phyloP scores from a whole-genome alignment of 805 yeast species.

The Allodekkera sacchari region DNA sequence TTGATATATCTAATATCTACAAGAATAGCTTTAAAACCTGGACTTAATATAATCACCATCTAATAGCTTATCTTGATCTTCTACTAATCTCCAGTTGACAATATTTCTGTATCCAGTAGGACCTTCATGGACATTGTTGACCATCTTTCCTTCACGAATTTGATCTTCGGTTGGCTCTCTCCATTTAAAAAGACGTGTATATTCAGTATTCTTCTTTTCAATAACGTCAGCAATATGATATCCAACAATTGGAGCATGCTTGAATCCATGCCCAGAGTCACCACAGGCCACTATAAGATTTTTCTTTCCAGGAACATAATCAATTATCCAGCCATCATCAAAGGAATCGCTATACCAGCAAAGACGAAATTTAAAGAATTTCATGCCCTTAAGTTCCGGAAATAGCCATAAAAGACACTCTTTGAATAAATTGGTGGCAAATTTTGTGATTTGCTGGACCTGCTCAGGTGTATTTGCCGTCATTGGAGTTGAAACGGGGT shows the following conservation, averaged over 20 bases:
- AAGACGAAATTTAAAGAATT: slow-evolving; percentile 18
- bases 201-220: slow-evolving; percentile 5
- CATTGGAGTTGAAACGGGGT: slow-evolving; percentile 17
- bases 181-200: slow-evolving; percentile 20
- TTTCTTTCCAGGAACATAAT: slow-evolving; percentile 23
- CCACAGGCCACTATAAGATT: slow-evolving; percentile 28
- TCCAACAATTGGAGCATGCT: slow-evolving; percentile 29
- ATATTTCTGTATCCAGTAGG: no score
- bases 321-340: slow-evolving; percentile 28
- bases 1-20: no score
- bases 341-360: slow-evolving; percentile 31
- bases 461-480: slow-evolving; percentile 20
- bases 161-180: no score
- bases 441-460: no score
- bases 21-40: no score
- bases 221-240: slow-evolving; percentile 15
- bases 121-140: slow-evolving; percentile 18
- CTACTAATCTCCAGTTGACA: no score
- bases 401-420: no score
- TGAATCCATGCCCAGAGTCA: slow-evolving; percentile 32
- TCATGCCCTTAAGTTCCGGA: slow-evolving; percentile 19
- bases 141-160: slow-evolving; percentile 15
- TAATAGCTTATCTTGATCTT: no score
- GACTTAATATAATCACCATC: no score
- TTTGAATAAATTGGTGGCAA: no score